These are phyloP conservation scores for Prinsepia uniflora DNA, from an alignment of 306 rosid genomes.

Conservation along the genomic window DNA sequence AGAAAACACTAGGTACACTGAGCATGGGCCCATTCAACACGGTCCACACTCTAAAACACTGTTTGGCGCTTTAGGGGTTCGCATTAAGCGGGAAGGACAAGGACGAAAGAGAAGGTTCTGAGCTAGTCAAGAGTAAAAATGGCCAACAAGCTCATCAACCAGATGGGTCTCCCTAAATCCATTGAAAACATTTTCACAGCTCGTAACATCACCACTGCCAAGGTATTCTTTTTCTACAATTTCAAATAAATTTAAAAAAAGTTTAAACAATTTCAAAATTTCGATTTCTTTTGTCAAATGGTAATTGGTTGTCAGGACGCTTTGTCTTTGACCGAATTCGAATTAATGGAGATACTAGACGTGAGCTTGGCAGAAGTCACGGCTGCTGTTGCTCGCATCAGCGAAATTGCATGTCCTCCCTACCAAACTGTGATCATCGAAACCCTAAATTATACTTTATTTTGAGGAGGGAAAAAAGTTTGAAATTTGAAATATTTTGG, in stretches of 20 bases:
- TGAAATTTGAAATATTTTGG: neutral
- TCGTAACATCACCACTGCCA: constrained; percentile 75
- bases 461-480: neutral
- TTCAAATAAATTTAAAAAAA: neutral
- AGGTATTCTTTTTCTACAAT: constrained; percentile 29
- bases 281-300: neutral
- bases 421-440: constrained; percentile 60
- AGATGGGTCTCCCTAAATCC: constrained; percentile 67
- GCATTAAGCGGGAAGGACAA: constrained; percentile 38
- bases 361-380: constrained; percentile 66
- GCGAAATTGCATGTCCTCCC: constrained; percentile 81
- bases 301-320: constrained; percentile 55
- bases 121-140: constrained; percentile 19
- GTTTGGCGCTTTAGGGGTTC: neutral
- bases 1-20: too few species aligned
- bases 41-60: neutral
- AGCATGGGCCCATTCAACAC: neutral
- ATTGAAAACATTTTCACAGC: constrained; percentile 70
- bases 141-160: constrained; percentile 74
- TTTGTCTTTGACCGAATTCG: constrained; percentile 69
- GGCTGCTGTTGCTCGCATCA: constrained; percentile 63
- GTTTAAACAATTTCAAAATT: neutral
- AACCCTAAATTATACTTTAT: neutral
- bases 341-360: constrained; percentile 79
- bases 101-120: neutral